Evolutionary conservation across 495 filamentous ascomycete species (phyloP).

Genomic region (Staphylotrichum longicolle): DNA sequence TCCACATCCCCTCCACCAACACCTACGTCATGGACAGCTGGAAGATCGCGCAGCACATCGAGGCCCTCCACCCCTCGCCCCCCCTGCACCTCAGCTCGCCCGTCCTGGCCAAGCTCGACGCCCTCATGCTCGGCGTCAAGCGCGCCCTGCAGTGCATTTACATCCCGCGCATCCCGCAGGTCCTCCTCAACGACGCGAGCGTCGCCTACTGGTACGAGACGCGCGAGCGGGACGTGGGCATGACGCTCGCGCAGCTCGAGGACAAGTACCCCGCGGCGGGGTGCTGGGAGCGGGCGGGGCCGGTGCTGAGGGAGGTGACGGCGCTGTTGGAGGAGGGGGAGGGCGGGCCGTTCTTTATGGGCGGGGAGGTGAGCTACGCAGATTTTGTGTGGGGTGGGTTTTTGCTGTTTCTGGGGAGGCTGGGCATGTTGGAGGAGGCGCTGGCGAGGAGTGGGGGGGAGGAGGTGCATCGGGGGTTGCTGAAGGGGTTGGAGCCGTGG

Average conservation of each 20-base stretch:
- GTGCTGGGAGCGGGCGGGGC: conserved; percentile 38
- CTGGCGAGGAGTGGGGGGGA: conserved; percentile 38
- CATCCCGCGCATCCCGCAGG: conserved; percentile 36
- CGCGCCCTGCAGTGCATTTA: conserved; percentile 28
- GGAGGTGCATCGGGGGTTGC: conserved; percentile 35
- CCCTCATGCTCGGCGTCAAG: conserved; percentile 21
- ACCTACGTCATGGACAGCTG: conserved; percentile 57
- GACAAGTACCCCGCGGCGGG: conserved; percentile 37
- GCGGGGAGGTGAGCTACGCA: conserved; percentile 37
- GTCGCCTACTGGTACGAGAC: conserved; percentile 47
- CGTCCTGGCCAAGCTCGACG: conserved; percentile 35
- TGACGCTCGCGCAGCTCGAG: conserved; percentile 43
- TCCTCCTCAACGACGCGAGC: conserved; percentile 42
- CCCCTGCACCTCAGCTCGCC: conserved; percentile 52
- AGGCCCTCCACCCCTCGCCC: conserved; percentile 52
- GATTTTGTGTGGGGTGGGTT: conserved; percentile 45
- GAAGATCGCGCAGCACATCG: conserved; percentile 52
- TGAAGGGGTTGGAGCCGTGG: conserved; percentile 44
- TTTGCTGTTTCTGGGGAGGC: conserved; percentile 34
- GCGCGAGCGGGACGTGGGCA: conserved; percentile 41
- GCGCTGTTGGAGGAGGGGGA: conserved; percentile 47
- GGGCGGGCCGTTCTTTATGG: conserved; percentile 51
- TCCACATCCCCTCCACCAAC: conserved; percentile 47
- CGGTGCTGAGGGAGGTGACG: conserved; percentile 41
- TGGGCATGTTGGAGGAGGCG: conserved; percentile 35